Conservation (phyloP, 176 grass and related monocot species). For the Triticum turgidum region DNA sequence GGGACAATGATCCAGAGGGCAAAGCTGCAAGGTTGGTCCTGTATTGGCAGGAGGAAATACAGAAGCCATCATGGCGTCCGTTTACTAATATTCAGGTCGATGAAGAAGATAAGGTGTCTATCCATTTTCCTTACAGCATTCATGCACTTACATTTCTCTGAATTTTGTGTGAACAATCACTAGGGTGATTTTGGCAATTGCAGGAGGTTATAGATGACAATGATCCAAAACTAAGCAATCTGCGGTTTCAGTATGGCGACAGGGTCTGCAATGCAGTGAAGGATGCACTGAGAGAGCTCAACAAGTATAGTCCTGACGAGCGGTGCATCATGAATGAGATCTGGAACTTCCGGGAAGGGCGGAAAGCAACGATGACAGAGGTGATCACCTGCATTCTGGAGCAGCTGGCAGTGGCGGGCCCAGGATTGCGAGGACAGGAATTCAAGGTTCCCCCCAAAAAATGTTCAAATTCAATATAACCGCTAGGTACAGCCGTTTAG, state of each 20-base stretch:
- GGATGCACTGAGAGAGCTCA: too few relatives aligned
- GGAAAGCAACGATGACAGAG: slow-evolving; percentile 9
- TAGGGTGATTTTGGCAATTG: background rate
- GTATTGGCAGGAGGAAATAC: slow-evolving; percentile 51
- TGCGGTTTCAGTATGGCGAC: background rate
- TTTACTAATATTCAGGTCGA: slow-evolving; percentile 28
- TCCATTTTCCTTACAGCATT: background rate
- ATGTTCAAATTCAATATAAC: too few relatives aligned
- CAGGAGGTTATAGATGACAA: slow-evolving; percentile 30
- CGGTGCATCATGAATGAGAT: slow-evolving; percentile 7
- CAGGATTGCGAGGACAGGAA: background rate
- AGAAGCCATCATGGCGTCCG: slow-evolving; percentile 44
- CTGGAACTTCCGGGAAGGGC: slow-evolving; percentile 22
- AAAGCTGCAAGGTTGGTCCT: slow-evolving; percentile 45
- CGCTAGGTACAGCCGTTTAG: too few relatives aligned
- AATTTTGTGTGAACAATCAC: background rate
- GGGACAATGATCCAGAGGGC: slow-evolving; percentile 30
- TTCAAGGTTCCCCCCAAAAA: background rate
- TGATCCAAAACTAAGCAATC: slow-evolving; percentile 37
- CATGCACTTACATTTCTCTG: slow-evolving; percentile 13
- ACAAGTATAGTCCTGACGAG: background rate
- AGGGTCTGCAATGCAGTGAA: background rate
- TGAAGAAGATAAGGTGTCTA: slow-evolving; percentile 32
- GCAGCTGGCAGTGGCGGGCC: background rate
- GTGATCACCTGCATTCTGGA: background rate